Percentiles rank a stretch among this genome's conserved stretches.
These are phyloP conservation scores for Typha latifolia DNA, from an alignment of 176 grass and related monocot species.

Conservation along the genomic window DNA sequence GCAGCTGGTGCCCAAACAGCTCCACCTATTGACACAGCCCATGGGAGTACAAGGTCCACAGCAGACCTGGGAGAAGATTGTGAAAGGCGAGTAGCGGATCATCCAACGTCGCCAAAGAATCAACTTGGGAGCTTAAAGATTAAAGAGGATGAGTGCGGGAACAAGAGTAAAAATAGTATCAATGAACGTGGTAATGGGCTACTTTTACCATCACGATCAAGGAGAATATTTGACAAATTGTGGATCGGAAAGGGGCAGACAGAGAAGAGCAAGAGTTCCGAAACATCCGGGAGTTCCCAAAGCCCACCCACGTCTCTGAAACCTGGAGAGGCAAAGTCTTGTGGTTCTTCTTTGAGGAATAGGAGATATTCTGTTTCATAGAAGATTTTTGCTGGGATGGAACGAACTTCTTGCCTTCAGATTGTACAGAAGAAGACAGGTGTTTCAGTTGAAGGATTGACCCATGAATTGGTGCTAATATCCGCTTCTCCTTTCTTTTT, in stretches of 20 bases:
- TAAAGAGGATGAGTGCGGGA: slow-evolving; percentile 29
- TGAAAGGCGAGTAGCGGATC: slow-evolving; percentile 30
- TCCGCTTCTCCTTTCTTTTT: slow-evolving; percentile 17
- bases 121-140: slow-evolving; percentile 33
- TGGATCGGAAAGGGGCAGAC: slow-evolving; percentile 70
- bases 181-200: slow-evolving; percentile 46
- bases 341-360: slow-evolving; percentile 48
- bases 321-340: slow-evolving; percentile 48
- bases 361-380: slow-evolving; percentile 85
- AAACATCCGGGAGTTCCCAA: slow-evolving; percentile 83
- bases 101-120: slow-evolving; percentile 39
- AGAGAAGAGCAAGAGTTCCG: slow-evolving; percentile 61
- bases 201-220: slow-evolving; percentile 59
- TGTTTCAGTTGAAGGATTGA: slow-evolving; percentile 1
- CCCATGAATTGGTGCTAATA: not conserved
- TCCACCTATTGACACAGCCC: slow-evolving; percentile 15
- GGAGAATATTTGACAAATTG: slow-evolving; percentile 85
- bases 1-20: not conserved
- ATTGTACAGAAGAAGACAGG: slow-evolving; percentile 48
- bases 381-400: not conserved
- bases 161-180: slow-evolving; percentile 34
- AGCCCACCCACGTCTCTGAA: slow-evolving; percentile 60
- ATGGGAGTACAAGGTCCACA: slow-evolving; percentile 12
- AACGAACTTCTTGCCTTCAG: not conserved
- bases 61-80: slow-evolving; percentile 28